Evolutionary conservation across 257 asterid species (phyloP), one percentile per base, ranked within the genome.

Genomic region (Buddleja alternifolia): DNA sequence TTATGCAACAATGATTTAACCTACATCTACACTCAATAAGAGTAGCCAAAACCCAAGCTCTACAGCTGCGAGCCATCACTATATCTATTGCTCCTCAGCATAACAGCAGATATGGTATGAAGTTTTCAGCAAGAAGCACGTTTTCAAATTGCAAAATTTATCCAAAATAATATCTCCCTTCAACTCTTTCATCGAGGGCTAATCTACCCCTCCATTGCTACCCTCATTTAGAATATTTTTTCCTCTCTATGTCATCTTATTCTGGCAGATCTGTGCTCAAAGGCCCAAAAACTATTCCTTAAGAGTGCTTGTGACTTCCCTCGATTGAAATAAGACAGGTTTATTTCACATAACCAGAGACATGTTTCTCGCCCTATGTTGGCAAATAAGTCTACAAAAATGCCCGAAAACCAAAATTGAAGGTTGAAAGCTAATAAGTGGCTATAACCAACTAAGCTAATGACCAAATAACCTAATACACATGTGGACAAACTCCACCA

Each of bases 31-130:
- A 45, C 20, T 45, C 8, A n/a, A 45, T 9, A 45, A 8, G 20
- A 54, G 60, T 17, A 23, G n/a, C 39, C 60, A 54, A 54, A 54
- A 3, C 60, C n/a, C n/a, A n/a, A n/a, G n/a, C n/a, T n/a, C n/a
- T n/a, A n/a, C n/a, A n/a, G n/a, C n/a, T n/a, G n/a, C n/a, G n/a
- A n/a, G n/a, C n/a, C n/a, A n/a, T n/a, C n/a, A n/a, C n/a, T n/a
- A n/a, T n/a, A n/a, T n/a, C n/a, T n/a, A n/a, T n/a, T n/a, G n/a
- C n/a, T n/a, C n/a, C n/a, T n/a, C n/a, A n/a, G n/a, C n/a, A n/a
- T n/a, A n/a, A n/a, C 34, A 24, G 40, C 17, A n/a, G 14, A 14
- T 45, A 45, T 12, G 20, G 11, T 17, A 17, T 6, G 2, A 29
- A 42, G 45, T 25, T 56, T 25, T 36, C 56, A 41, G 66, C 15